Conservation (phyloP, 495 filamentous ascomycete species). For the Aspergillus biplanus region DNA sequence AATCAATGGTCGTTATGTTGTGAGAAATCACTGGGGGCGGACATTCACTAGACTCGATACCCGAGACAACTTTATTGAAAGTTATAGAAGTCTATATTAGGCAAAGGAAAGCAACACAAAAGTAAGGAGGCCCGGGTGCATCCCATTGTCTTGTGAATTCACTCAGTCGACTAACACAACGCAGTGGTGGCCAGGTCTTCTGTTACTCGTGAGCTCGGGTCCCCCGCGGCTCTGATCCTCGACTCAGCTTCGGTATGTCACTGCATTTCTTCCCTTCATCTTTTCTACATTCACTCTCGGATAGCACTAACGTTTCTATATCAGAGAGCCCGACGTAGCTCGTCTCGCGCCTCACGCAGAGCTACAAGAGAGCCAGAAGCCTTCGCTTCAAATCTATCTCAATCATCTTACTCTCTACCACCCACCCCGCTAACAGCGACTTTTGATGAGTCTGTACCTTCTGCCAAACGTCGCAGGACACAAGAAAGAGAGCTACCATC, state of each 20-base stretch:
- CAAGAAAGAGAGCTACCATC: constrained; percentile 21
- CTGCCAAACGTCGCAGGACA: constrained; percentile 34
- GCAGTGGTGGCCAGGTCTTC: constrained; percentile 30
- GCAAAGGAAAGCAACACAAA: background rate
- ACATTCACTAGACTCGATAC: background rate
- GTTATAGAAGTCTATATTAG: background rate
- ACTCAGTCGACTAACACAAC: constrained; percentile 13
- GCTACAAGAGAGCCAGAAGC: constrained; percentile 25
- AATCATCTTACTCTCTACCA: constrained; percentile 30
- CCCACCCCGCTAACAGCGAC: constrained; percentile 29
- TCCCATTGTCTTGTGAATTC: too few relatives aligned
- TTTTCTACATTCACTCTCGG: background rate
- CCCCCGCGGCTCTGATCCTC: constrained; percentile 21
- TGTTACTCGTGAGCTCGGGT: constrained; percentile 26
- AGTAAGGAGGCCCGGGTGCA: background rate
- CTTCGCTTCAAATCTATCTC: constrained; percentile 21
- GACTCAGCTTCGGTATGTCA: constrained; percentile 25
- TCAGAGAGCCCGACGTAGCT: constrained; percentile 25
- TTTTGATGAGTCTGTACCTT: constrained; percentile 33
- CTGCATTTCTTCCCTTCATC: constrained; percentile 6
- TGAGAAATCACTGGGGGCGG: background rate
- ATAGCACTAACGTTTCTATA: background rate
- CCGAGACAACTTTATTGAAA: background rate
- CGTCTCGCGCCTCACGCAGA: constrained; percentile 29
- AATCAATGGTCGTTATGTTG: background rate